Evolutionary conservation across 164 flowering plant species (phyloP).

Genomic region (Cinnamomum micranthum): DNA sequence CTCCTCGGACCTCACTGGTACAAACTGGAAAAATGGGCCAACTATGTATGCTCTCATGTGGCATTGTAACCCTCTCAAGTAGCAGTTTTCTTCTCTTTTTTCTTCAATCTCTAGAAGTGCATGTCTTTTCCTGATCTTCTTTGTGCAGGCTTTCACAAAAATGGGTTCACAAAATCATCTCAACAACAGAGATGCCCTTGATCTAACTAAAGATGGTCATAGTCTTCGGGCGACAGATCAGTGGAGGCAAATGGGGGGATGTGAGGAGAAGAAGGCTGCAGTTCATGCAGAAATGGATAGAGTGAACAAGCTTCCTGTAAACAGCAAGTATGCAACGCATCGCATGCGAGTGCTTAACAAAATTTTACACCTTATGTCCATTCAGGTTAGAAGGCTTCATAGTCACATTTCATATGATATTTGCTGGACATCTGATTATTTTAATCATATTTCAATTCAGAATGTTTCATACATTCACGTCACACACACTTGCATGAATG

Average conservation of each 20-base stretch:
- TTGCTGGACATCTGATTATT: neutral
- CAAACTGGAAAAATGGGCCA: too few species aligned
- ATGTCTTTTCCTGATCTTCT: neutral
- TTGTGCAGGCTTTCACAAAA: neutral
- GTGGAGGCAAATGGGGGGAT: conserved; percentile 27
- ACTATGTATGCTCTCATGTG: too few species aligned
- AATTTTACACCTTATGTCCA: conserved; percentile 58
- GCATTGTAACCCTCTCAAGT: too few species aligned
- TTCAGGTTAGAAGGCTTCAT: conserved; percentile 37
- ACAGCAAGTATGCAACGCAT: conserved; percentile 61
- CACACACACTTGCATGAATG: too few species aligned
- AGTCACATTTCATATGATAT: conserved; percentile 1
- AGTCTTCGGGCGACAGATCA: conserved; percentile 6
- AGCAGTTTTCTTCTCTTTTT: too few species aligned
- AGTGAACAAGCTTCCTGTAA: conserved; percentile 55
- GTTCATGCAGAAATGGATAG: conserved; percentile 61
- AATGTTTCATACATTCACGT: too few species aligned
- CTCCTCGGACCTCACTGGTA: too few species aligned
- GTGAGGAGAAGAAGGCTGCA: conserved; percentile 43
- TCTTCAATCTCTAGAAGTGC: too few species aligned
- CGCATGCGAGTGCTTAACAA: conserved; percentile 67
- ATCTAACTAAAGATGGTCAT: conserved; percentile 21
- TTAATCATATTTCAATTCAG: neutral
- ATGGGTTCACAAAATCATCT: conserved; percentile 21
- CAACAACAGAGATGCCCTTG: conserved; percentile 18